Percentiles rank a stretch among this genome's conserved stretches.
phyloP scores from a whole-genome alignment of 2,329 filamentous ascomycete species.

The Aspergillus quadrilineatus region DNA sequence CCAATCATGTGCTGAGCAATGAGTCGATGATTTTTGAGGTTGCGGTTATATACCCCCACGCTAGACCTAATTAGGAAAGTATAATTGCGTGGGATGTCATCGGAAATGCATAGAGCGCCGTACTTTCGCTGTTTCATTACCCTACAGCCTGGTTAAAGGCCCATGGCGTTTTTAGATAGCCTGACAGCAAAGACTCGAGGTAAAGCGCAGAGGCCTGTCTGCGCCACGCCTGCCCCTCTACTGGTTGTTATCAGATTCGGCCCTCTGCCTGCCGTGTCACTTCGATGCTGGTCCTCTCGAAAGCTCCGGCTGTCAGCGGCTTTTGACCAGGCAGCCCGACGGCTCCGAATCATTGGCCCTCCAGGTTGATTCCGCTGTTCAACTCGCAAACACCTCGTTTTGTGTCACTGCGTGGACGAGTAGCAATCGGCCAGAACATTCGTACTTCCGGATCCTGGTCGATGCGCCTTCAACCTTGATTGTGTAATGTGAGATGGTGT shows the following conservation, averaged over 20 bases:
- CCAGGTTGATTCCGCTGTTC: not conserved
- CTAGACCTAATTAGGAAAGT: conserved; percentile 17
- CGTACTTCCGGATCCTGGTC: not conserved
- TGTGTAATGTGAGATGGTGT: not conserved
- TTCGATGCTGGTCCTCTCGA: not conserved
- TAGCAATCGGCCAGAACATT: not conserved
- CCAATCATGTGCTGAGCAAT: not conserved
- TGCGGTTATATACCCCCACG: conserved; percentile 22
- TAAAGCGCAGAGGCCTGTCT: not conserved
- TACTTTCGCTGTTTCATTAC: not conserved
- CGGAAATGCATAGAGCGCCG: not conserved
- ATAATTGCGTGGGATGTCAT: conserved; percentile 3
- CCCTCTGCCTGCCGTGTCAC: not conserved
- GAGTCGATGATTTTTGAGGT: not conserved
- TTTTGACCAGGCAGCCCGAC: not conserved
- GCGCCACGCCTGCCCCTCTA: too few relatives aligned
- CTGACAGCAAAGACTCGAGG: too few relatives aligned
- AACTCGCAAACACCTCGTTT: not conserved
- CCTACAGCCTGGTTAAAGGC: not conserved
- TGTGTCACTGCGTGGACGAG: not conserved
- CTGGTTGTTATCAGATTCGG: not conserved
- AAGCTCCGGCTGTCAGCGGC: not conserved
- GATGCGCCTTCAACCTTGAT: not conserved
- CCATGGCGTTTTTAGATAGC: not conserved
- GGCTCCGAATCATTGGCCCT: not conserved